These are phyloP conservation scores for Peronospora belbahrii DNA, from an alignment of 352 stramenopile species.

Conservation along the genomic window DNA sequence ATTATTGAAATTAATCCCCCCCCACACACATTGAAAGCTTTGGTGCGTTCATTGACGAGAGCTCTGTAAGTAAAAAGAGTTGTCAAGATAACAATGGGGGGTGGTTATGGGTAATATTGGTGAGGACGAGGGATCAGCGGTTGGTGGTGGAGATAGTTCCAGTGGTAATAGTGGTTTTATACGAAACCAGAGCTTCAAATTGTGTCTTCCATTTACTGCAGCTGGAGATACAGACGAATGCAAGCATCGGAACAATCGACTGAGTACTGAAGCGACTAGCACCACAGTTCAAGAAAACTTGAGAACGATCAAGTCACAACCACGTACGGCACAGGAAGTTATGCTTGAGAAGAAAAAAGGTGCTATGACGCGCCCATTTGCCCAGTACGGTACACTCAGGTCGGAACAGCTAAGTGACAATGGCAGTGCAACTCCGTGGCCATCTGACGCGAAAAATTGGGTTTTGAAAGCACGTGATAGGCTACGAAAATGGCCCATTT, in stretches of 20 bases:
- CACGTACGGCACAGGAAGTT: conserved; percentile 4
- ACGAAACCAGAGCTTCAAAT: conserved; percentile 15
- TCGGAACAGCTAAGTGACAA: conserved; percentile 6
- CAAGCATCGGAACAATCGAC: conserved; percentile 7
- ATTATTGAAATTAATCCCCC: conserved; percentile 1
- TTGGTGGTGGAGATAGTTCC: conserved; percentile 18
- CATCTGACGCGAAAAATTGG: conserved; percentile 39
- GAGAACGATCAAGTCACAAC: conserved; percentile 17
- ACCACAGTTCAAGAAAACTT: not conserved
- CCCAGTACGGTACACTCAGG: conserved; percentile 20
- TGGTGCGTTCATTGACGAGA: no score
- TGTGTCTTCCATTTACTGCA: conserved; percentile 7
- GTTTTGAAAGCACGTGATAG: conserved; percentile 23
- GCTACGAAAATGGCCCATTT: no score
- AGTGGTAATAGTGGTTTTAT: conserved; percentile 28
- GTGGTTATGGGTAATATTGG: conserved; percentile 15
- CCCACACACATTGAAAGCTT: no score
- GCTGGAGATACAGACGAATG: conserved; percentile 14
- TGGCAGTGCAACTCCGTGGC: conserved; percentile 26
- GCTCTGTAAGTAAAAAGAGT: no score
- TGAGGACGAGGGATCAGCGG: conserved; percentile 28
- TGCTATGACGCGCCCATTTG: conserved; percentile 20
- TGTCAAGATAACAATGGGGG: no score
- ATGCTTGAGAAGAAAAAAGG: conserved; percentile 14
- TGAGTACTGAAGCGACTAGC: conserved; percentile 2